Base-by-base conservation (phyloP, 2,329 filamentous ascomycete species). In the Periglandula ipomoeae region DNA sequence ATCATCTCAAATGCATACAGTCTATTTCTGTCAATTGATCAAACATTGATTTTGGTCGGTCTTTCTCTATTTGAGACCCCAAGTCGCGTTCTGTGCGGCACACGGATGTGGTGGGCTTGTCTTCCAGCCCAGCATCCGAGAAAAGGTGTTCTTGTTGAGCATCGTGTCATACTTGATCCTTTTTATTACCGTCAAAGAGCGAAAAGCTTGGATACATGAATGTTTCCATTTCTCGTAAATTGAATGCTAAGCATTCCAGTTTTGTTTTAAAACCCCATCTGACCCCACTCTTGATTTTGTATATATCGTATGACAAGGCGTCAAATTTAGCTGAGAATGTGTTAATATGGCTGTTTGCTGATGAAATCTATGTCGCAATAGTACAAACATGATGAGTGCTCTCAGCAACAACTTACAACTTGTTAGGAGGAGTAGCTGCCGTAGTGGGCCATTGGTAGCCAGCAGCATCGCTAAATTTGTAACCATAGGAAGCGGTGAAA, bases 391-490 rank as follows among this genome's bases (percentile, higher is more conserved):
- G 44, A 49, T 38, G 27, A 46, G 34, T 24, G 43, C 24, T 37
- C 34, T 44, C 50, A 49, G 48, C 47, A 43, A 37, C 50, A 53
- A 76, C 75, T 81, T 83, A 94, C 77, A 94, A 81, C 76, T 90
- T 89, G 77, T 88, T 90, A 43, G 72, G 71, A 38, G 66, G 61
- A 50, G 77, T 73, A 30, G 81, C 80, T 55, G 82, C 82, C 51
- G 85, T 88, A 50, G 87, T 86, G 32, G 89, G 88, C 90, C 90
- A 96, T 71, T 95, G 89, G 73, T 95, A 95, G 49, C 90, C 90
- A 58, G 90, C 87, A 53, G 90, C 89, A 62, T 98, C 93, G 65
- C 87, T 94, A 76, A 98, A 98, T 71, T 95, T 96, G 79, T 98
- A 98, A 55, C 93, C 93, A 66, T 95, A 98, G 5, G 90, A 95